Base-by-base conservation (phyloP, 1,284 basidiomycete genomes). In the Sanguinoderma infundibulare region DNA sequence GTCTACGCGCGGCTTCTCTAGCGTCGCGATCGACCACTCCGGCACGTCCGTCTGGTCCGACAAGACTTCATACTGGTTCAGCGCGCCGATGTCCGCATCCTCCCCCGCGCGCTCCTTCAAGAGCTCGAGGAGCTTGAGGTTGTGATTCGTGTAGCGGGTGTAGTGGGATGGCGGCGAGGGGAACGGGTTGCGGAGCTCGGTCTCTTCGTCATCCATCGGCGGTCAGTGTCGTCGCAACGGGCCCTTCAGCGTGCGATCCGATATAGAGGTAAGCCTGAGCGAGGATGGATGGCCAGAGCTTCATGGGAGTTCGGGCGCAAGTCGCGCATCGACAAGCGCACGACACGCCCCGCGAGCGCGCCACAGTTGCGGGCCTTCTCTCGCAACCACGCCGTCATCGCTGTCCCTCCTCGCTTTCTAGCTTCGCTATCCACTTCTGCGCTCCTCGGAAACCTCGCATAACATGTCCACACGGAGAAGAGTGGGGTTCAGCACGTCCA, bases 131-230 rank as follows among this genome's bases (percentile, higher is more conserved):
- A 92, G 80, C 20, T 80, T 78, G 51, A 93, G 78, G 69, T 93
- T 91, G 70, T 87, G 87, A 1, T 81, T 69, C 0, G 91, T 86
- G 69, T 91, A 91, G 60, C 86, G 87, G 10, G 82, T 81, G 72
- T 92, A 91, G 70, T 90, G 87, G 15, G 90, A 91, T 0, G 91
- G 91, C 1, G 91, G 91, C 10, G 90, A 91, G 32, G 91, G 91
- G 70, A 92, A 93, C 4, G 91, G 91, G 73, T 91, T 92, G 67
- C 88, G 83, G 50, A 93, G 79, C 68, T 92, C 90, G 57, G 85
- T 81, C 60, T 90, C 89, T 67, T 91, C 83, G 61, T 90, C 87
- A 64, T 87, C 85, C 83, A 86, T 86, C 63, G 53, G 54, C 59
- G 42, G 36, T 28, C 12, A 46, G 34, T 42, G 17, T 17, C 28